Conservation (phyloP, 805 yeast genomes). For the Yarrowia yakushimensis region DNA sequence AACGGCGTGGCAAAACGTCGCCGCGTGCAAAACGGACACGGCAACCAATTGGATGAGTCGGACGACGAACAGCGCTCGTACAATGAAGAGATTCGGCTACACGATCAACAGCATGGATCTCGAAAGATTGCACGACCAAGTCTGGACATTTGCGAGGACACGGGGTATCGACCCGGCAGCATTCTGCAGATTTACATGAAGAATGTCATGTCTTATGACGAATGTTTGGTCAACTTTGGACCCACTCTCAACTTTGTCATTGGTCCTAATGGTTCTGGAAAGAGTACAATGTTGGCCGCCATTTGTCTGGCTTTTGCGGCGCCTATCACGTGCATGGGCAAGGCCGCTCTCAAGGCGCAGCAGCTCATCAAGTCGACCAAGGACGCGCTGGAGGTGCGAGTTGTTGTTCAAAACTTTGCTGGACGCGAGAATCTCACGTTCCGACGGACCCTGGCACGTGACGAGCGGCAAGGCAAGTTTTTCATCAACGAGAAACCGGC, state of each 20-base stretch:
- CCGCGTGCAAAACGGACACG: neutral
- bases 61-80: neutral
- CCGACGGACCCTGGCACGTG: slow-evolving; percentile 37
- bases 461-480: slow-evolving; percentile 34
- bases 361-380: slow-evolving; percentile 74
- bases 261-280: slow-evolving; percentile 97
- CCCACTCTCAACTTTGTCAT: slow-evolving; percentile 87
- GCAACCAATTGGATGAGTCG: neutral
- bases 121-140: neutral
- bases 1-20: neutral
- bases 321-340: slow-evolving; percentile 11
- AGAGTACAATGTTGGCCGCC: slow-evolving; percentile 89
- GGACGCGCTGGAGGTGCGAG: slow-evolving; percentile 25
- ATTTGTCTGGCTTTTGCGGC: slow-evolving; percentile 68
- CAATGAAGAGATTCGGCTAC: neutral
- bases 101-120: neutral
- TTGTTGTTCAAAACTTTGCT: slow-evolving; percentile 29
- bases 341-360: slow-evolving; percentile 45
- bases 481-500: slow-evolving; percentile 37
- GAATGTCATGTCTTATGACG: slow-evolving; percentile 63
- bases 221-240: slow-evolving; percentile 66
- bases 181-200: slow-evolving; percentile 50
- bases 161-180: slow-evolving; percentile 47
- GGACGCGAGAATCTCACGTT: slow-evolving; percentile 36
- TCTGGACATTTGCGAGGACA: neutral